Evolutionary conservation across 257 asterid genomes (phyloP).

Genomic region (Knoxia roxburghii): DNA sequence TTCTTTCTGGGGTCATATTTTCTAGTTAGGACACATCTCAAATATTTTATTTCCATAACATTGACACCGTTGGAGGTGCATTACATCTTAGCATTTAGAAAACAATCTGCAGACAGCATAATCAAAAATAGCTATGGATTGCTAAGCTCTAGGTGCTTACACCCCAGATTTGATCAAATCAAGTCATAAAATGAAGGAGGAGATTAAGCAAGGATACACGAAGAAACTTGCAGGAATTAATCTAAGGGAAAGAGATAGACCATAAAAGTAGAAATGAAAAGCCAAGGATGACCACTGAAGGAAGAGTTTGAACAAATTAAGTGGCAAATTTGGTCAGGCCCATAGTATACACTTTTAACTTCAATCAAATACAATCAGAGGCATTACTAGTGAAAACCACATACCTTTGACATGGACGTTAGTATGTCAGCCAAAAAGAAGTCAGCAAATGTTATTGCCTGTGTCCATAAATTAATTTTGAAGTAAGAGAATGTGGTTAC

Average conservation of each 20-base stretch:
- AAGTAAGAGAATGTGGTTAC: conserved; percentile 19
- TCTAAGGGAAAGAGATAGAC: no score
- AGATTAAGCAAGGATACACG: no score
- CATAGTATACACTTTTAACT: not conserved
- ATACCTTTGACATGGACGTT: conserved; percentile 98
- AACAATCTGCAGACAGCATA: not conserved
- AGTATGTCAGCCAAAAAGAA: conserved; percentile 95
- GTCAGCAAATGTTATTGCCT: conserved; percentile 94
- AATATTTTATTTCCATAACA: not conserved
- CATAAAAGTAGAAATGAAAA: no score
- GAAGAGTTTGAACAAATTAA: not conserved
- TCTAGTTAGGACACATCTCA: not conserved
- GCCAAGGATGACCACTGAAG: no score
- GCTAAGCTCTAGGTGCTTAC: no score
- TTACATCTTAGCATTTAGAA: not conserved
- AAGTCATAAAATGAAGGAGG: no score
- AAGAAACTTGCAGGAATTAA: no score
- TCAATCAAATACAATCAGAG: not conserved
- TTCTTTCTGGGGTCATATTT: not conserved
- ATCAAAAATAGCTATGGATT: no score
- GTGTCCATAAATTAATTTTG: conserved; percentile 27
- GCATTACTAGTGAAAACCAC: conserved; percentile 17
- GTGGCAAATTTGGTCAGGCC: not conserved
- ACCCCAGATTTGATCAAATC: no score
- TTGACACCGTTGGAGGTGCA: not conserved